A percentile compares a stretch with the other conserved stretches of the same genome.
Conservation (phyloP, 164 flowering plant genomes). For the Macadamia tetraphylla region DNA sequence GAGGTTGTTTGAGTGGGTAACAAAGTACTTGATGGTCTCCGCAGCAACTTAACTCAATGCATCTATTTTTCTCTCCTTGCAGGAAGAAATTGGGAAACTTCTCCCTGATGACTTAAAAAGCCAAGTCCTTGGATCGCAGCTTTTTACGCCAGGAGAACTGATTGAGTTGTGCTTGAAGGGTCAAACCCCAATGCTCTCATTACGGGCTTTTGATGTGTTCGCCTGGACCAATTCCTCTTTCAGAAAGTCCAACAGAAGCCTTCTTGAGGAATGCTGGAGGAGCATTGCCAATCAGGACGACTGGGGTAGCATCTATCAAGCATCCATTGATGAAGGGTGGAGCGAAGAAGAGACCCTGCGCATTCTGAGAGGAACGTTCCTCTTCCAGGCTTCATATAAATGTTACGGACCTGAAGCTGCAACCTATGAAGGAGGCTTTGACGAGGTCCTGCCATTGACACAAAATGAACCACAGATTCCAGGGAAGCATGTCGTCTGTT, state of each 20-base stretch:
- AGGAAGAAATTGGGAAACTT: conserved; percentile 61
- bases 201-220: conserved; percentile 77
- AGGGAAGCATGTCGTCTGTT: conserved; percentile 29
- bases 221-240: conserved; percentile 93
- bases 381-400: conserved; percentile 69
- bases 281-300: conserved; percentile 68
- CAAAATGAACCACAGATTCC: conserved; percentile 31
- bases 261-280: conserved; percentile 91
- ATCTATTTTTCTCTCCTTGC: conserved; percentile 17
- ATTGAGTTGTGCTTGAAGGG: conserved; percentile 60
- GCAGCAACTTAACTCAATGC: not conserved
- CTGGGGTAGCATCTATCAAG: conserved; percentile 58
- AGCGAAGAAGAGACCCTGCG: conserved; percentile 55
- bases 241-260: conserved; percentile 43
- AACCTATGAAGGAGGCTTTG: conserved; percentile 66
- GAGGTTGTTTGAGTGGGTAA: no score
- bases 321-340: conserved; percentile 71
- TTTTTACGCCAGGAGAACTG: conserved; percentile 63
- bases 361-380: conserved; percentile 44
- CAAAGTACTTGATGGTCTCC: no score
- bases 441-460: conserved; percentile 64
- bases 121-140: conserved; percentile 36
- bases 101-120: conserved; percentile 33
- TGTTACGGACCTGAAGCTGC: conserved; percentile 69
- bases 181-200: conserved; percentile 41